Conservation (phyloP, 441 rosid species). For the Dalechampia spathulata region DNA sequence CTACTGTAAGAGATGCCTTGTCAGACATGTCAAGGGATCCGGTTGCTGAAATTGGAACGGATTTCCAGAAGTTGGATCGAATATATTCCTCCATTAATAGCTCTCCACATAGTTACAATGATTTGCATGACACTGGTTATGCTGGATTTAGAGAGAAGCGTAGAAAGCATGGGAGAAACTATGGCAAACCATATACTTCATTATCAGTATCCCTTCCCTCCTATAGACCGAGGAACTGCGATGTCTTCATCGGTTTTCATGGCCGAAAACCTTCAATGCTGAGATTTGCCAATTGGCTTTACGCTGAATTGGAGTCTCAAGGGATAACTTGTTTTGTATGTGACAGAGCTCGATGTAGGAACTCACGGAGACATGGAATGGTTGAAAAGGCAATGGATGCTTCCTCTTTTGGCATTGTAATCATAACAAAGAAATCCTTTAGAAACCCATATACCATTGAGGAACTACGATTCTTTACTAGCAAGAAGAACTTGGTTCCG, state of each 20-base stretch:
- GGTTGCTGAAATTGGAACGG: slow-evolving; percentile 23
- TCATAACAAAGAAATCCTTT: slow-evolving; percentile 72
- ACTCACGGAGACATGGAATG: slow-evolving; percentile 53
- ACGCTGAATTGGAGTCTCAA: slow-evolving; percentile 84
- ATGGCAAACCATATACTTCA: slow-evolving; percentile 39
- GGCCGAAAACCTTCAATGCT: slow-evolving; percentile 74
- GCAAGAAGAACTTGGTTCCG: slow-evolving; percentile 84
- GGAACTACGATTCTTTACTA: slow-evolving; percentile 66
- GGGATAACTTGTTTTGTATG: slow-evolving; percentile 86
- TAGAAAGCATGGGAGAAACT: slow-evolving; percentile 37
- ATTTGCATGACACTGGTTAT: slow-evolving; percentile 21
- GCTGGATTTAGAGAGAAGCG: slow-evolving; percentile 26
- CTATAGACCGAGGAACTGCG: slow-evolving; percentile 67
- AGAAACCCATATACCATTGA: slow-evolving; percentile 72
- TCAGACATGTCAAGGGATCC: slow-evolving; percentile 35
- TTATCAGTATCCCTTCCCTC: slow-evolving; percentile 52
- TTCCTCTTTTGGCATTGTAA: slow-evolving; percentile 77
- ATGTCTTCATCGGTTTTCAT: slow-evolving; percentile 74
- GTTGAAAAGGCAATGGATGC: slow-evolving; percentile 78
- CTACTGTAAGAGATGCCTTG: slow-evolving; percentile 29
- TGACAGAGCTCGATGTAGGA: slow-evolving; percentile 70
- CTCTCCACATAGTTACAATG: slow-evolving; percentile 32
- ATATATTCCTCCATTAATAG: slow-evolving; percentile 39
- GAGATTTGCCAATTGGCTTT: slow-evolving; percentile 74
- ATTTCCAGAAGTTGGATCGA: slow-evolving; percentile 35